Evolutionary conservation across 202 grass and related monocot genomes (phyloP), one percentile per base, ranked within the genome.

Genomic region (Digitaria exilis): DNA sequence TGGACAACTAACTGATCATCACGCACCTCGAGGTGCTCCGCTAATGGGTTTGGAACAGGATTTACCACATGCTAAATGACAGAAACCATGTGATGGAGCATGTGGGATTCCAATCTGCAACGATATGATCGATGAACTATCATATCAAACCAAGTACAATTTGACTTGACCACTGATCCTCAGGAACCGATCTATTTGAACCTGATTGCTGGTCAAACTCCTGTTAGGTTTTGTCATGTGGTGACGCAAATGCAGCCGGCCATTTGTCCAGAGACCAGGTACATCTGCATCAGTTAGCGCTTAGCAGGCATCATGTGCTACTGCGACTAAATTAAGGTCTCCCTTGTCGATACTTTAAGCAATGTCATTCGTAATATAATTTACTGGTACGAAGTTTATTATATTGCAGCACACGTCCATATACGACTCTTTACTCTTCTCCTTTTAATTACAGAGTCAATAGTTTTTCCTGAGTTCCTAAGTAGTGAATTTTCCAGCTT

Each of bases 51-150:
- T 42, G 35, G 64, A 42, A 42, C 65, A 42, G 21, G 39, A 2
- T 42, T 24, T 78, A 30, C 52, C 71, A 52, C 79, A 62, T 71
- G 72, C 29, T 44, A 14, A 17, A 39, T 50, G 59, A 57, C 17
- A 66, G 48, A 55, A 39, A 74, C 75, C 81, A 88, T 84, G 81
- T 80, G 86, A 74, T 32, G 22, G 46, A 57, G 31, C 75, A 73
- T 67, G 26, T 79, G 61, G 30, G 34, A 49, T 67, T 74, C 16
- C 13, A 65, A 65, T 50, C 32, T 52, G 37, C 64, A 69, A 76
- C 4, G 64, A 71, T 74, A 82, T 0, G 72, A 71, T 74, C 52
- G 30, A 44, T 45, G 18, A 12, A 64, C 55, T 76, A 64, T 26
- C 57, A 63, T 52, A 77, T 14, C 43, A 61, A 61, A 11, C 11